Evolutionary conservation across 2,329 filamentous ascomycete genomes (phyloP).

Genomic region (Pseudocercospora musae): DNA sequence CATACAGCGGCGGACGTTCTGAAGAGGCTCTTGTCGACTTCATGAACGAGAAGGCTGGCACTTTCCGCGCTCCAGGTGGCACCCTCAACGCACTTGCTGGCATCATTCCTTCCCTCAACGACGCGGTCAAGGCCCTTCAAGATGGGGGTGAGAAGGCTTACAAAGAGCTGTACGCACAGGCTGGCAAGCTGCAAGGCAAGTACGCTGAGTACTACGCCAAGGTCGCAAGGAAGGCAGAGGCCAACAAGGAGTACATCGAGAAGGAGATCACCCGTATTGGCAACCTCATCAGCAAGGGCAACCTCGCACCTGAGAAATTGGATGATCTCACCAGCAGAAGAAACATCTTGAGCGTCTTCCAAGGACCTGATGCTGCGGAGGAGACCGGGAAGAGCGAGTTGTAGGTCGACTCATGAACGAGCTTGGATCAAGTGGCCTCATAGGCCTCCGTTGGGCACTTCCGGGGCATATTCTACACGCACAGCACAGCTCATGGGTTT

Average conservation of each 20-base stretch:
- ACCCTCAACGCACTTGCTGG: constrained; percentile 75
- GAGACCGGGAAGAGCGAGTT: constrained; percentile 29
- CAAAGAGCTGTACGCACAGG: constrained; percentile 69
- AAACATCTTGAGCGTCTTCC: constrained; percentile 83
- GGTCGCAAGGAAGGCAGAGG: constrained; percentile 78
- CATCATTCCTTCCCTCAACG: constrained; percentile 75
- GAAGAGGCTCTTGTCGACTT: constrained; percentile 75
- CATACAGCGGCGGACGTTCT: constrained; percentile 71
- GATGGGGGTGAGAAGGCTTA: constrained; percentile 63
- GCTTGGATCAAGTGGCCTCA: not conserved
- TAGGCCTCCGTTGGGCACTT: not conserved
- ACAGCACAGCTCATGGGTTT: not conserved
- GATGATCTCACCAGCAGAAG: constrained; percentile 83
- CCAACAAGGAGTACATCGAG: constrained; percentile 72
- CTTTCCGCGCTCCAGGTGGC: constrained; percentile 78
- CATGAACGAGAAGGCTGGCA: constrained; percentile 85
- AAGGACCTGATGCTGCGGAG: constrained; percentile 38
- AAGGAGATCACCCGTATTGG: constrained; percentile 84
- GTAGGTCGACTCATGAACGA: not conserved
- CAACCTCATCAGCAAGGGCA: constrained; percentile 79
- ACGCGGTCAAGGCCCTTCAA: constrained; percentile 68
- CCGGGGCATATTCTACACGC: not conserved
- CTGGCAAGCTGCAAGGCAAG: constrained; percentile 67
- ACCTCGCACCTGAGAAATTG: constrained; percentile 77
- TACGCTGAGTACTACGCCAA: constrained; percentile 89